Percentiles rank a stretch among this genome's conserved stretches.
These are phyloP conservation scores for Trichocomaceae sp. DNA, from an alignment of 2,329 filamentous ascomycete species.

Conservation along the genomic window DNA sequence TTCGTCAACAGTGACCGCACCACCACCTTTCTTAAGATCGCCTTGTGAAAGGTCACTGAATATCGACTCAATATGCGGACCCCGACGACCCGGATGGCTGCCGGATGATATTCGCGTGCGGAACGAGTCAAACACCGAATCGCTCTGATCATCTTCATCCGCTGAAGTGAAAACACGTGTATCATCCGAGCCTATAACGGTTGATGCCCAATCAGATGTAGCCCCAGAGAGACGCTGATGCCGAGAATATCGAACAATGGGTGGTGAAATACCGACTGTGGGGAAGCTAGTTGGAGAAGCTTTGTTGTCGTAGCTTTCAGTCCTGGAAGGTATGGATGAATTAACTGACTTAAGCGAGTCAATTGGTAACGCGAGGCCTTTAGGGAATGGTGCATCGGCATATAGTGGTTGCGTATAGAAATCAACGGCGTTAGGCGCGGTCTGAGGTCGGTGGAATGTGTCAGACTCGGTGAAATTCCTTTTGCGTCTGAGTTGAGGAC, in stretches of 20 bases:
- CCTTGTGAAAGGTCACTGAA: constrained; percentile 50
- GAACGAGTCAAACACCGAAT: constrained; percentile 57
- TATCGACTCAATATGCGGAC: constrained; percentile 56
- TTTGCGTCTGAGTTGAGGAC: constrained; percentile 23
- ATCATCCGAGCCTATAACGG: constrained; percentile 56
- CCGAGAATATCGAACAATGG: constrained; percentile 29
- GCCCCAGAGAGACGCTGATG: constrained; percentile 50
- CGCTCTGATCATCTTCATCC: constrained; percentile 58
- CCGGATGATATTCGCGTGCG: constrained; percentile 53
- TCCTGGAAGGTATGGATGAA: background rate
- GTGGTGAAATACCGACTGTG: constrained; percentile 15
- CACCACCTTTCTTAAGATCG: constrained; percentile 33
- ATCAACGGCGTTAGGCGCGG: constrained; percentile 24
- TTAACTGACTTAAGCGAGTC: constrained; percentile 2
- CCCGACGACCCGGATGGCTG: constrained; percentile 47
- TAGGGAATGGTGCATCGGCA: background rate
- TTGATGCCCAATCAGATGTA: constrained; percentile 54
- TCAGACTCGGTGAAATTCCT: constrained; percentile 38
- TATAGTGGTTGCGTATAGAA: background rate
- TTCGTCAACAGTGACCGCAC: constrained; percentile 42
- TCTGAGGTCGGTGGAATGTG: constrained; percentile 30
- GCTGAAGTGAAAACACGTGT: constrained; percentile 50
- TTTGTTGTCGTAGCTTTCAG: constrained; percentile 1
- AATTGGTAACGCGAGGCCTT: background rate
- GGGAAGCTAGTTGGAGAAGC: constrained; percentile 2